Conservation (phyloP, 164 flowering plant genomes). For the Pachysandra terminalis region DNA sequence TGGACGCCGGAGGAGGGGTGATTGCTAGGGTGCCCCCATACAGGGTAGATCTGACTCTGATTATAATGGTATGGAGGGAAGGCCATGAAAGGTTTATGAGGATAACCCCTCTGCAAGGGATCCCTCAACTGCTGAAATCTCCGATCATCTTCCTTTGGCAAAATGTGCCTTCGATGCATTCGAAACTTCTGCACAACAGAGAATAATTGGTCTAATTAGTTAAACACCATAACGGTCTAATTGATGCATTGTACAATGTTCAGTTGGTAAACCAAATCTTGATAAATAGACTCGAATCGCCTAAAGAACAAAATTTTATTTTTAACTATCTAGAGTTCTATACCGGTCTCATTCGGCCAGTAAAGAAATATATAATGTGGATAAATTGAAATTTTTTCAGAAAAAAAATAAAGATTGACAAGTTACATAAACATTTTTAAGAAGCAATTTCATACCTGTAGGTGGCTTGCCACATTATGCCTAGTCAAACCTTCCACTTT, state of each 20-base stretch:
- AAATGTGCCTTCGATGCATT: conserved; percentile 61
- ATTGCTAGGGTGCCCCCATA: conserved; percentile 56
- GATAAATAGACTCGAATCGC: too few relatives aligned
- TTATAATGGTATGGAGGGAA: conserved; percentile 51
- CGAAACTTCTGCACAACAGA: conserved; percentile 39
- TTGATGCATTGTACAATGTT: too few relatives aligned
- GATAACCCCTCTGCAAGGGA: conserved; percentile 32
- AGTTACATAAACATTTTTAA: too few relatives aligned
- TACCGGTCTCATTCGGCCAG: too few relatives aligned
- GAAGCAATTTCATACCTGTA: conserved; percentile 45
- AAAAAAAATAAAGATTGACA: too few relatives aligned
- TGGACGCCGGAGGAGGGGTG: conserved; percentile 34
- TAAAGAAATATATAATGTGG: too few relatives aligned
- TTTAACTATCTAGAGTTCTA: too few relatives aligned
- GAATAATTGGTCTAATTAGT: neutral
- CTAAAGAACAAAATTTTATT: too few relatives aligned
- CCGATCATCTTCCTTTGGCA: conserved; percentile 57
- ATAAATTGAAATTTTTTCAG: too few relatives aligned
- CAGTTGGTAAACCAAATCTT: too few relatives aligned
- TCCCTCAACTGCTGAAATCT: conserved; percentile 53
- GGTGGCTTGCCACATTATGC: conserved; percentile 90
- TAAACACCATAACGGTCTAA: too few relatives aligned
- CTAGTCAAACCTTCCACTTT: conserved; percentile 79
- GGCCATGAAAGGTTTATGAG: conserved; percentile 53
- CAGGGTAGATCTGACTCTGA: conserved; percentile 37